These are phyloP conservation scores for Pistacia vera DNA, from an alignment of 345 rosid species.

Conservation along the genomic window DNA sequence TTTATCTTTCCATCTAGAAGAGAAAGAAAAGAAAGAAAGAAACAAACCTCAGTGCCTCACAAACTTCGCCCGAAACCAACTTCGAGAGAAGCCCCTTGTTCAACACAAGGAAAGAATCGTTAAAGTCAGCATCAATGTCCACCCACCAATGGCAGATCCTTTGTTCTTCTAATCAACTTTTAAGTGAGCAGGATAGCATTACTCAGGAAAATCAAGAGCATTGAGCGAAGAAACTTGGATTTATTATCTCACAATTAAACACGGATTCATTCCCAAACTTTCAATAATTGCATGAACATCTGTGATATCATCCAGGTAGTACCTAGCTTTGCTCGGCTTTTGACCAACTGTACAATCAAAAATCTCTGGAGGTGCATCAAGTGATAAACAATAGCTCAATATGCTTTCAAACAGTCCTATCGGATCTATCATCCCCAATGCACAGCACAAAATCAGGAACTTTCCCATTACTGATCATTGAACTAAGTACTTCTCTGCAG, in stretches of 20 bases:
- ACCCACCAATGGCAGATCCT: neutral
- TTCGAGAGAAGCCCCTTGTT: neutral
- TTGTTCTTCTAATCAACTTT: neutral
- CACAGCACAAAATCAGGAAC: conserved; percentile 55
- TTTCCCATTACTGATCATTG: conserved; percentile 37
- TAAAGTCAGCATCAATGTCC: conserved; percentile 12
- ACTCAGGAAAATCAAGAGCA: too few species aligned
- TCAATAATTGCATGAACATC: conserved; percentile 46
- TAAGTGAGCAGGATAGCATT: too few species aligned
- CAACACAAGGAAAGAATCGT: conserved; percentile 9
- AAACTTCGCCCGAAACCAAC: conserved; percentile 6
- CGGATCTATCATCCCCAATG: conserved; percentile 70
- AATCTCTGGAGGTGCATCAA: conserved; percentile 40
- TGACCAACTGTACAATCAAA: conserved; percentile 66
- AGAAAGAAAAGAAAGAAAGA: neutral
- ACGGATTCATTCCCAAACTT: conserved; percentile 34
- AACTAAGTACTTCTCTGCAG: conserved; percentile 46
- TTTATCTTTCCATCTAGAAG: neutral
- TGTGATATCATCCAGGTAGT: conserved; percentile 48
- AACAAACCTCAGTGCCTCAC: neutral
- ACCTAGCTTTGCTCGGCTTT: conserved; percentile 69
- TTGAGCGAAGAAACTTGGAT: too few species aligned
- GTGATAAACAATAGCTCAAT: conserved; percentile 27
- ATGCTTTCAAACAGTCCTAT: conserved; percentile 67
- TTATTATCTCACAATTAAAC: too few species aligned